A percentile compares a stretch with the other conserved stretches of the same genome.
phyloP scores from a whole-genome alignment of 768 basidiomycete genomes.

The Collybia mongolica region DNA sequence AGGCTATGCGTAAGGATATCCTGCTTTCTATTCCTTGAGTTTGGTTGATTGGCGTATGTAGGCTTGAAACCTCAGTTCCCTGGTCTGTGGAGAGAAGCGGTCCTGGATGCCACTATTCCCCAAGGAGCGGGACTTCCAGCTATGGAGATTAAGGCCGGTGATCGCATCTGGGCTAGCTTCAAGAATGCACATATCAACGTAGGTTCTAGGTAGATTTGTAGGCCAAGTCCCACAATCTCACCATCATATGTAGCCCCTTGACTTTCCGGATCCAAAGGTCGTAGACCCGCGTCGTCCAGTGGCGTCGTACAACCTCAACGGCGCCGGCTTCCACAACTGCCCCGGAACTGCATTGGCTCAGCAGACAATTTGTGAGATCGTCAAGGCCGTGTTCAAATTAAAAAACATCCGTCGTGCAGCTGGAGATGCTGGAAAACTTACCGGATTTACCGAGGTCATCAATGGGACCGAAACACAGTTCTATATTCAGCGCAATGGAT shows the following conservation, averaged over 20 bases:
- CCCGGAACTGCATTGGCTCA: conserved; percentile 34
- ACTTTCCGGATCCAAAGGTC: conserved; percentile 39
- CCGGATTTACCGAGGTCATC: conserved; percentile 24
- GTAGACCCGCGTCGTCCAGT: conserved; percentile 39
- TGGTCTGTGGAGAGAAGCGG: conserved; percentile 37
- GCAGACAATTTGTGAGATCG: conserved; percentile 38
- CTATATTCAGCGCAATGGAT: conserved; percentile 31
- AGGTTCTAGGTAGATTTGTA: conserved; percentile 6
- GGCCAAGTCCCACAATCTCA: neutral
- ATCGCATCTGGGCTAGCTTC: conserved; percentile 38
- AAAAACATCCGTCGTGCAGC: conserved; percentile 47
- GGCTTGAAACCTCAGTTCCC: conserved; percentile 39
- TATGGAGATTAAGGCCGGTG: conserved; percentile 36
- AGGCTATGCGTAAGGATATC: conserved; percentile 43
- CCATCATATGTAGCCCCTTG: conserved; percentile 26
- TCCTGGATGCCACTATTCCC: conserved; percentile 28
- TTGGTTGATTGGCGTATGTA: conserved; percentile 6
- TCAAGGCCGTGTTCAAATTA: conserved; percentile 42
- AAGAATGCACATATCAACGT: conserved; percentile 44
- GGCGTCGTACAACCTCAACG: conserved; percentile 25
- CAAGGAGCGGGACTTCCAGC: conserved; percentile 33
- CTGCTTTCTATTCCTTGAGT: neutral
- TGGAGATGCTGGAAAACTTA: conserved; percentile 38
- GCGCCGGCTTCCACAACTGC: conserved; percentile 39
- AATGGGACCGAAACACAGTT: conserved; percentile 36